Conservation (phyloP, 495 filamentous ascomycete genomes). For the Aspergillus indologenus region DNA sequence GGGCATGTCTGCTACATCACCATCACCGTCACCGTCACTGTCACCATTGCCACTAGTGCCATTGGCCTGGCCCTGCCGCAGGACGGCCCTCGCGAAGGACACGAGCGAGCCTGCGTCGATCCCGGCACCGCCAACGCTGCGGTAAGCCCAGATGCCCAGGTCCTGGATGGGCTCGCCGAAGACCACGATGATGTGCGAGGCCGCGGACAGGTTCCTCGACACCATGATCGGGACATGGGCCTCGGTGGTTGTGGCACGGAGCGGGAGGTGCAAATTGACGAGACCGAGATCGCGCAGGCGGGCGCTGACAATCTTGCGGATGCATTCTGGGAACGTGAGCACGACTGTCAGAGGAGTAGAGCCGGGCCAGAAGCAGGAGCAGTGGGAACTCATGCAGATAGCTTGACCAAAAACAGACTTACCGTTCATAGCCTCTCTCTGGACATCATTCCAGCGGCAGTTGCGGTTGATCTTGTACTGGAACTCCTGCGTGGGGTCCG, state of each 20-base stretch:
- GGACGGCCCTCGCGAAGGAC: constrained; percentile 54
- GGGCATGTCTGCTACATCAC: neutral
- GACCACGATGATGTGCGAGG: constrained; percentile 67
- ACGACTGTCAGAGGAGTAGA: neutral
- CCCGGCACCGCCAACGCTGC: constrained; percentile 55
- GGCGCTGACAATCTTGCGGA: constrained; percentile 54
- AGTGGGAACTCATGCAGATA: neutral
- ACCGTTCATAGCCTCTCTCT: constrained; percentile 70
- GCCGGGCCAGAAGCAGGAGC: neutral
- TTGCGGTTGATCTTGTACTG: constrained; percentile 69
- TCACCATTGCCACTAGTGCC: too few relatives aligned
- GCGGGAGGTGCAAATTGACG: constrained; percentile 56
- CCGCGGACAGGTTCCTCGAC: constrained; percentile 52
- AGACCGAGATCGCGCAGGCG: constrained; percentile 62
- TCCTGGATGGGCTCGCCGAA: constrained; percentile 69
- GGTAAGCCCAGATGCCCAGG: constrained; percentile 70
- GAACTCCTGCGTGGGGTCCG: constrained; percentile 64
- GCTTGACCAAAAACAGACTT: constrained; percentile 5
- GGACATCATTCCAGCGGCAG: constrained; percentile 65
- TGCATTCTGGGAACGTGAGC: constrained; percentile 49
- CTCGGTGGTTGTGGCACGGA: constrained; percentile 37
- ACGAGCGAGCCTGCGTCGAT: constrained; percentile 66
- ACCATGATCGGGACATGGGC: constrained; percentile 69
- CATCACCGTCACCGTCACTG: too few relatives aligned
- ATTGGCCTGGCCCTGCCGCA: constrained; percentile 12